phyloP scores from a whole-genome alignment of 2,329 filamentous ascomycete species.

The Epichloe uncinata region DNA sequence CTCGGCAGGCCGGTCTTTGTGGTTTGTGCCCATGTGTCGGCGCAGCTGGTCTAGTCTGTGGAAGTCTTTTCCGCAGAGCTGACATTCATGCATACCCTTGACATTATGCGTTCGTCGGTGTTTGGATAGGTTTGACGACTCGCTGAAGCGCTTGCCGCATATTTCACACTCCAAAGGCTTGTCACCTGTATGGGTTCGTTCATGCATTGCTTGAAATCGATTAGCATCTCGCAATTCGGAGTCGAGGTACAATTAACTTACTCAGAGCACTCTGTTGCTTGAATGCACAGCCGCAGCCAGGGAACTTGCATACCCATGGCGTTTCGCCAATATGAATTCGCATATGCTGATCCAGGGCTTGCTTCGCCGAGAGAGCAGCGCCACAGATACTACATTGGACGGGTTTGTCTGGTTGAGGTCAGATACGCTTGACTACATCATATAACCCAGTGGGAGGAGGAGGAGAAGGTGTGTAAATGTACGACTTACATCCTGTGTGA shows the following conservation, averaged over 20 bases:
- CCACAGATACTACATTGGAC: constrained; percentile 43
- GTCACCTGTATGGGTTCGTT: constrained; percentile 50
- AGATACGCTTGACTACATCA: neutral
- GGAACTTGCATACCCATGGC: constrained; percentile 42
- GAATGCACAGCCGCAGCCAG: constrained; percentile 43
- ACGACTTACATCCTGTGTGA: constrained; percentile 45
- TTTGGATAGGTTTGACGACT: constrained; percentile 54
- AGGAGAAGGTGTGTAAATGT: too few species aligned
- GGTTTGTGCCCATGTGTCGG: constrained; percentile 32
- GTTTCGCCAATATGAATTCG: constrained; percentile 53
- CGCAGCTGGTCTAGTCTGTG: constrained; percentile 47
- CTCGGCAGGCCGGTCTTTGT: constrained; percentile 14
- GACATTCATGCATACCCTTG: constrained; percentile 37
- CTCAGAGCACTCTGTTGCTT: constrained; percentile 55
- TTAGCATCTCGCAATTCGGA: constrained; percentile 7
- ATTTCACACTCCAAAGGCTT: constrained; percentile 47
- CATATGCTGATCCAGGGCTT: constrained; percentile 54
- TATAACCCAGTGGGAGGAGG: neutral
- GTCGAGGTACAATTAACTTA: constrained; percentile 21
- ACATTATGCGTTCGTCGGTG: constrained; percentile 48
- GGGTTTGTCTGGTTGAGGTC: constrained; percentile 37
- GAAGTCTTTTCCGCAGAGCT: constrained; percentile 43
- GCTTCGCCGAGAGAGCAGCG: constrained; percentile 49
- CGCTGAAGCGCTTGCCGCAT: constrained; percentile 46
- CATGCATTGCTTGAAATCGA: constrained; percentile 44